Percentiles rank a stretch among this genome's conserved stretches.
Conservation (phyloP, 1,284 basidiomycete genomes). For the Filobasidium uniguttulatum region DNA sequence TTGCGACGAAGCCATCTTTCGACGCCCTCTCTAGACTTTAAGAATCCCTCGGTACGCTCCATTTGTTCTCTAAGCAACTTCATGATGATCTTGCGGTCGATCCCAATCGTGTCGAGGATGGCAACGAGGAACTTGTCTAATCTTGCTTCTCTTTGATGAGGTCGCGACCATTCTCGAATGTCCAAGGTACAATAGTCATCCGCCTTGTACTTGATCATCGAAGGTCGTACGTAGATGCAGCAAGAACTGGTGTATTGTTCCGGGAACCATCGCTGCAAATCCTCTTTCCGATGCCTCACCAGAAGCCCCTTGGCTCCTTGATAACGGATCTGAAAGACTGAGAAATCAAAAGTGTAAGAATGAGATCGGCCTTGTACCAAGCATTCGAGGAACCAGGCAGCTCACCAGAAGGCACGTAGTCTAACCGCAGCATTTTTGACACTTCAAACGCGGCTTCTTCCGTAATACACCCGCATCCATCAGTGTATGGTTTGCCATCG, state of each 20-base stretch:
- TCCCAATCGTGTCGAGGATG: conserved; percentile 19
- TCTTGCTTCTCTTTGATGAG: conserved; percentile 13
- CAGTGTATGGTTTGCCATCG: conserved; percentile 20
- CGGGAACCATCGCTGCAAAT: conserved; percentile 17
- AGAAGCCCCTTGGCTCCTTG: conserved; percentile 26
- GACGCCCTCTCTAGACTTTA: too few species aligned
- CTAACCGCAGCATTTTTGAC: conserved; percentile 4
- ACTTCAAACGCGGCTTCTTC: conserved; percentile 19
- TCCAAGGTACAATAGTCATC: conserved; percentile 19
- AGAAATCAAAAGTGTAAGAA: conserved; percentile 13
- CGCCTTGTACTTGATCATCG: conserved; percentile 23
- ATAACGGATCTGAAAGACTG: conserved; percentile 22
- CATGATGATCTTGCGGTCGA: too few species aligned
- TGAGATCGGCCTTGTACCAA: neutral
- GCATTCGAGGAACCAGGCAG: neutral
- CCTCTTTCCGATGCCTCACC: conserved; percentile 17
- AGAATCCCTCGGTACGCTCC: too few species aligned
- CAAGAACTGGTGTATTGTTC: conserved; percentile 4
- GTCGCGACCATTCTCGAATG: conserved; percentile 17
- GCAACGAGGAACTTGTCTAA: conserved; percentile 23
- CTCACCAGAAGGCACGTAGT: conserved; percentile 2
- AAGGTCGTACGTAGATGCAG: conserved; percentile 19
- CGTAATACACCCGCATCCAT: conserved; percentile 24
- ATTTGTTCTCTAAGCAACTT: too few species aligned
- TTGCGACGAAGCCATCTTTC: too few species aligned